phyloP scores from a whole-genome alignment of 2,329 filamentous ascomycete genomes.

The Pseudonectria buxi region DNA sequence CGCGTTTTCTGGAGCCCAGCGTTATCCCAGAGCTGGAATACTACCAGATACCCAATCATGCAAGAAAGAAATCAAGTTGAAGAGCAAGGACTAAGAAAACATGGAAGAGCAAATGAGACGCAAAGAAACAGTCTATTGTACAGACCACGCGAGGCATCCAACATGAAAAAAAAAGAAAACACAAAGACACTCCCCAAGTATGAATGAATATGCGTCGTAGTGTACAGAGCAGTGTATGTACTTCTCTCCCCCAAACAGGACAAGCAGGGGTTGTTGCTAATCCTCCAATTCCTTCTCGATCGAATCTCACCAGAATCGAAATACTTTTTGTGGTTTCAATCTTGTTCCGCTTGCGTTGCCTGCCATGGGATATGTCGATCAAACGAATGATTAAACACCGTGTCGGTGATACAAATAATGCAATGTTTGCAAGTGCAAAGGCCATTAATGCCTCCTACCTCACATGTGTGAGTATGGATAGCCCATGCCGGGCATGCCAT shows the following conservation, averaged over 20 bases:
- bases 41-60: too few relatives aligned
- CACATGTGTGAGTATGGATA: slow-evolving; percentile 19
- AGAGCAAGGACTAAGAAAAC: not conserved
- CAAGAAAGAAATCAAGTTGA: not conserved
- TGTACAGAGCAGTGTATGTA: too few relatives aligned
- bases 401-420: not conserved
- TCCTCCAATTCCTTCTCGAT: too few relatives aligned
- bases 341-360: not conserved
- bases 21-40: too few relatives aligned
- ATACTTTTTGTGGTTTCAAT: not conserved
- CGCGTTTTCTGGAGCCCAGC: too few relatives aligned
- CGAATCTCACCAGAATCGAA: not conserved
- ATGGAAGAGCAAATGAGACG: not conserved
- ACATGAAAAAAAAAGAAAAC: too few relatives aligned
- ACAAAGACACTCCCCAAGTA: too few relatives aligned
- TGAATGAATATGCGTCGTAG: too few relatives aligned
- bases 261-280: too few relatives aligned
- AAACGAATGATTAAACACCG: not conserved
- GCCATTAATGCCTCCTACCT: not conserved
- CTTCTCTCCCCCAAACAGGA: too few relatives aligned
- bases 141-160: too few relatives aligned
- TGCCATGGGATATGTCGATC: not conserved
- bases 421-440: not conserved
- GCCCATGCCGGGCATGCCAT: slow-evolving; percentile 23
- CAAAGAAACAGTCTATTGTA: too few relatives aligned